phyloP scores from a whole-genome alignment of 352 stramenopile species.

The Globisporangium cystogenes region DNA sequence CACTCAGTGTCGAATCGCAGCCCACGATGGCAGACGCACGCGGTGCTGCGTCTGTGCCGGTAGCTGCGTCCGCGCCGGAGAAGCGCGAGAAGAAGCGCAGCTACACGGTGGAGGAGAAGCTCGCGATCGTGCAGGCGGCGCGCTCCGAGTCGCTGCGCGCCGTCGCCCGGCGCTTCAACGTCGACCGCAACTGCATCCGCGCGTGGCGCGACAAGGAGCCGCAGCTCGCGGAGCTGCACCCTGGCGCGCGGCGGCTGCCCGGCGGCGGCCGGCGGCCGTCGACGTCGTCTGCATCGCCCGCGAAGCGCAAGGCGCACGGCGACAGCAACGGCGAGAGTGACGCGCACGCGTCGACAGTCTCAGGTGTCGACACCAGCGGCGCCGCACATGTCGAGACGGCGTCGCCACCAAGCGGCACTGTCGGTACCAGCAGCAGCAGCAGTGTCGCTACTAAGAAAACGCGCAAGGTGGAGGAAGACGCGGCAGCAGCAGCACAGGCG shows the following conservation, averaged over 20 bases:
- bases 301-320: conserved; percentile 19
- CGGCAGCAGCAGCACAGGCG: too few species aligned
- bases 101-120: conserved; percentile 72
- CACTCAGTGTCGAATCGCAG: neutral
- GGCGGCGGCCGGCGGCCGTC: conserved; percentile 40
- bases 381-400: too few species aligned
- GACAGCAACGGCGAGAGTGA: too few species aligned
- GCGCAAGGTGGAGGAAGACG: neutral
- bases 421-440: neutral
- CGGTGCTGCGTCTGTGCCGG: neutral
- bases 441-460: neutral
- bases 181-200: conserved; percentile 71
- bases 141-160: conserved; percentile 49
- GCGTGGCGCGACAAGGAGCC: conserved; percentile 59
- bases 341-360: too few species aligned
- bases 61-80: neutral
- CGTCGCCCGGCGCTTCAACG: conserved; percentile 55
- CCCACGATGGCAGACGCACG: conserved; percentile 3
- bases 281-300: neutral
- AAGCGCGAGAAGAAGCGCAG: conserved; percentile 55
- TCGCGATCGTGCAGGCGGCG: conserved; percentile 49
- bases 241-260: conserved; percentile 49
- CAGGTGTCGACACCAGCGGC: too few species aligned
- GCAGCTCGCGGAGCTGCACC: conserved; percentile 45
- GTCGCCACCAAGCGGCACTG: too few species aligned